Evolutionary conservation across 2,329 filamentous ascomycete species (phyloP).

Genomic region (Sporothrix pallida): DNA sequence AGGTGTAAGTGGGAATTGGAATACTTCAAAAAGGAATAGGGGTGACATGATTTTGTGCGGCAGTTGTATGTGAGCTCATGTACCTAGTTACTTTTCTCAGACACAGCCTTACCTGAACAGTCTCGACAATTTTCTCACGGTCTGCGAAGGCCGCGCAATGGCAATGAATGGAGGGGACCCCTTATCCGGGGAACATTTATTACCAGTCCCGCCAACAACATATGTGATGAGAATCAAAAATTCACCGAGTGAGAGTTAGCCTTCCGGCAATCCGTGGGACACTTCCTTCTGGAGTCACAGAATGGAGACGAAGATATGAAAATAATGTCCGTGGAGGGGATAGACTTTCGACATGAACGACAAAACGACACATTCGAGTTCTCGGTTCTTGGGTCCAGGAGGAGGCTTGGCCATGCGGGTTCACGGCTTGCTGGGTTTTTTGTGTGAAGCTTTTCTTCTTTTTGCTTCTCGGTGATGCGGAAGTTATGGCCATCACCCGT

Average conservation of each 20-base stretch:
- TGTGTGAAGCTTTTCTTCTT: neutral
- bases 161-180: neutral
- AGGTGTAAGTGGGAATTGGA: neutral
- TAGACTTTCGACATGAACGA: neutral
- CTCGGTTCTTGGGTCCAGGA: slow-evolving; percentile 15
- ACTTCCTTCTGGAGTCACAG: neutral
- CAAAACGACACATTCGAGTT: neutral
- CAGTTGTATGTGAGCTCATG: neutral
- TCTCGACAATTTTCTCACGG: neutral
- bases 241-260: neutral
- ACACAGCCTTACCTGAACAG: neutral
- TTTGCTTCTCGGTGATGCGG: neutral
- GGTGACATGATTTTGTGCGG: neutral
- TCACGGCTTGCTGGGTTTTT: neutral
- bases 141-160: neutral
- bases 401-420: neutral
- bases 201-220: neutral
- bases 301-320: neutral
- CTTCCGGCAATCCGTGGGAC: slow-evolving; percentile 5
- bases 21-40: too few species aligned
- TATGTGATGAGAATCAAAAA: neutral
- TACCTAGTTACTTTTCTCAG: neutral
- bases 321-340: neutral
- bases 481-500: neutral
- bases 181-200: neutral